Evolutionary conservation across 495 filamentous ascomycete genomes (phyloP), one percentile per base, ranked within the genome.

Genomic region (Pseudotulostoma volvatum): DNA sequence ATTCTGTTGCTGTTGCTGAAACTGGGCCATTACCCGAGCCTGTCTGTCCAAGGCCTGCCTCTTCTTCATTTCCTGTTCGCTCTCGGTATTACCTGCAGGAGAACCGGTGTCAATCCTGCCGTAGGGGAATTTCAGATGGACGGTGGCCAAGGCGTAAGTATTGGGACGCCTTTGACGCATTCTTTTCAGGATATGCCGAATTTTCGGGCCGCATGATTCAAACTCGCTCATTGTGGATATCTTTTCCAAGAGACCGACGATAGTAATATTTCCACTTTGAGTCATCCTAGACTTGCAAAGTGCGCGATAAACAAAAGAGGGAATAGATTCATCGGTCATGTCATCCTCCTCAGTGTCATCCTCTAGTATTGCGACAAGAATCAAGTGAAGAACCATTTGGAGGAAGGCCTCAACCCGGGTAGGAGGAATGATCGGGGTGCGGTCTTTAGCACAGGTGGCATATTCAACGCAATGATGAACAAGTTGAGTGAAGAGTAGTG

Each of bases 1-100:
- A 46, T 73, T 84, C 56, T 92, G 85, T 51, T 96, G 92, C 49
- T 99, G 85, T 49, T 93, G 77, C 53, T 93, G 90, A 63, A 96
- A 93, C 53, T 93, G 83, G 1, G 86, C 88, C 86, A 96, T 93
- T 14, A 96, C 82, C 45, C 71, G 76, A 7, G 86, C 86, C 59
- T 96, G 85, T 34, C 90, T 70, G 42, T 88, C 85, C 23, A 84
- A 56, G 0, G 92, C 90, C 19, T 87, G 77, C 47, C 78, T 74
- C 65, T 94, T 96, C 67, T 85, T 96, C 34, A 69, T 57, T 54
- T 92, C 84, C 35, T 75, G 77, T 44, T 86, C 79, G 44, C 77
- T 73, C 8, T 81, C 74, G 1, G 60, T 66, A 39, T 71, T 73
- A 7, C 67, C 66, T 7, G 66, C 66, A 11, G 76, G 72, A 0